Evolutionary conservation across 345 rosid species (phyloP), one percentile per base, ranked within the genome.

Genomic region (Euphorbia lathyris): DNA sequence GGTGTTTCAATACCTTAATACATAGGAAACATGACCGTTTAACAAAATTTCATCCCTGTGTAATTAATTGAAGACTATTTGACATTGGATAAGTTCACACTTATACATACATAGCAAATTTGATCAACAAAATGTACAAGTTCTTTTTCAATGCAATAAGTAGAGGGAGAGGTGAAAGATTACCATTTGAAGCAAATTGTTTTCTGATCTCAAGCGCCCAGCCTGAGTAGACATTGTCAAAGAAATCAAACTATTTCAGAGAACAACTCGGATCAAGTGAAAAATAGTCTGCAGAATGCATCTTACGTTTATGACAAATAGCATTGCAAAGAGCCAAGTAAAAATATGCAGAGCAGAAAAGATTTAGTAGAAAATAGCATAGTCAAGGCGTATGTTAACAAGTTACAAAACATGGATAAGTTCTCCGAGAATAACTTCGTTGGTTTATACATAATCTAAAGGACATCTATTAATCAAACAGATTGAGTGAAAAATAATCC

Each of bases 111-210:
- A 56, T 17, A 51, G n/a, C 20, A 25, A 36, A n/a, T 14, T 17
- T 14, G 45, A 32, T 53, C n/a, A 51, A 34, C 61, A 52, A 23
- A 23, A 53, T 30, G 36, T 32, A n/a, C n/a, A n/a, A n/a, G n/a
- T n/a, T n/a, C n/a, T n/a, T n/a, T n/a, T 69, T 60, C 51, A 13
- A 7, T n/a, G 53, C 34, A 60, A 56, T 25, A 53, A 19, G 53
- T 32, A 20, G 52, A 70, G 47, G 74, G 7, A 47, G 27, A 34
- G 3, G 40, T 26, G 29, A 23, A 14, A 80, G n/a, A 32, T 82
- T 88, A 95, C 97, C 99, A 87, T 86, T 59, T 92, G 90, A 79
- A 95, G 96, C 87, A 92, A 40, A 69, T 77, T 82, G 78, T 93
- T 92, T 80, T 87, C 97, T 29, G 87, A 81, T 66, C 61, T 82